Conservation (phyloP, 2,329 filamentous ascomycete species). For the Fusarium redolens region DNA sequence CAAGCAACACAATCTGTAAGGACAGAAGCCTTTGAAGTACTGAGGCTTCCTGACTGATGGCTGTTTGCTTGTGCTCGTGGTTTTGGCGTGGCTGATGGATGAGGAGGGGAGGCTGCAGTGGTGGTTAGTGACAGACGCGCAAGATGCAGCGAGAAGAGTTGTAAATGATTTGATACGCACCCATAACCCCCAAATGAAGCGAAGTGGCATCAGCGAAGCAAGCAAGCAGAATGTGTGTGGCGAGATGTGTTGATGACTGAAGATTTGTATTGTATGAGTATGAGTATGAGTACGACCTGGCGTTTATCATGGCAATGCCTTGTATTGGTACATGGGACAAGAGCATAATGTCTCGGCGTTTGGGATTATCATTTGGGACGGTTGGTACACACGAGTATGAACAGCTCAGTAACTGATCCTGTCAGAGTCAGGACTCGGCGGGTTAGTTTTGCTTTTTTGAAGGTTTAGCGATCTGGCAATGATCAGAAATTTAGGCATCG, state of each 20-base stretch:
- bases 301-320: slow-evolving; percentile 14
- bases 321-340: slow-evolving; percentile 18
- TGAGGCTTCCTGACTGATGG: slow-evolving; percentile 25
- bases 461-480: background rate
- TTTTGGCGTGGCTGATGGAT: slow-evolving; percentile 42
- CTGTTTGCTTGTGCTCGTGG: slow-evolving; percentile 34
- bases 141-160: slow-evolving; percentile 47
- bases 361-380: background rate
- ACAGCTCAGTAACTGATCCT: slow-evolving; percentile 3
- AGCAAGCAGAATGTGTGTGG: slow-evolving; percentile 19
- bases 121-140: slow-evolving; percentile 43
- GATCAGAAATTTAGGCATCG: background rate
- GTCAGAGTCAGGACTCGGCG: background rate
- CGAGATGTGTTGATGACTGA: slow-evolving; percentile 34
- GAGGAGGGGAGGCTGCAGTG: slow-evolving; percentile 42
- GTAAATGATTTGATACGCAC: slow-evolving; percentile 48
- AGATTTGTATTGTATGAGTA: slow-evolving; percentile 28
- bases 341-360: slow-evolving; percentile 17
- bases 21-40: slow-evolving; percentile 23
- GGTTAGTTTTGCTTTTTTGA: background rate
- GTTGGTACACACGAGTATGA: background rate
- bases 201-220: slow-evolving; percentile 37
- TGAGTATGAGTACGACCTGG: slow-evolving; percentile 14
- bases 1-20: slow-evolving; percentile 7
- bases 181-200: slow-evolving; percentile 43